phyloP scores from a whole-genome alignment of 768 basidiomycete genomes.

The Dioszegia hungarica region DNA sequence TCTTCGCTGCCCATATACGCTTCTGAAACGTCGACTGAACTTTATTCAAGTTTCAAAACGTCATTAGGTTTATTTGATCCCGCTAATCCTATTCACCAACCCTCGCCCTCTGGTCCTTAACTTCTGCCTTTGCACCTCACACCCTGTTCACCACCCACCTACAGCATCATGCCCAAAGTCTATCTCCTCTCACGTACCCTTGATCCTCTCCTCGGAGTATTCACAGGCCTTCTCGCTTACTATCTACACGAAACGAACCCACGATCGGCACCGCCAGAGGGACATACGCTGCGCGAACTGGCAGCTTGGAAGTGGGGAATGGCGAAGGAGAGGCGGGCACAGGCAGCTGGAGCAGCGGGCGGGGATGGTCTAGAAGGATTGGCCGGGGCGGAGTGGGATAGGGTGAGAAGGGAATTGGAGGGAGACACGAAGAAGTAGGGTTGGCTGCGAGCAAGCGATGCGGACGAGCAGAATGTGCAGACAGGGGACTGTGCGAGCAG shows the following conservation, averaged over 20 bases:
- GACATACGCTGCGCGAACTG: slow-evolving; percentile 45
- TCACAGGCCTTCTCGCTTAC: slow-evolving; percentile 48
- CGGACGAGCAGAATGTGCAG: not conserved
- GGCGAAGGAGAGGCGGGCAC: slow-evolving; percentile 7
- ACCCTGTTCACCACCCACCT: not conserved
- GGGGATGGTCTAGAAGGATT: not conserved
- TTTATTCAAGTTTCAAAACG: no score
- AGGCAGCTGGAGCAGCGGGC: slow-evolving; percentile 6
- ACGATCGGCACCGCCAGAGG: slow-evolving; percentile 39
- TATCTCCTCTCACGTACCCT: slow-evolving; percentile 46
- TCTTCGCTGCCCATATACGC: not conserved
- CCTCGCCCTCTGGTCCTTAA: no score
- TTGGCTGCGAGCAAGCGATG: not conserved
- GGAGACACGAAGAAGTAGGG: slow-evolving; percentile 11
- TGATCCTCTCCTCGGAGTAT: slow-evolving; percentile 45
- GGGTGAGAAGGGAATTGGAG: slow-evolving; percentile 38
- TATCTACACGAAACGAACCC: slow-evolving; percentile 49
- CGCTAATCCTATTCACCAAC: no score
- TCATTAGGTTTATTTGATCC: not conserved
- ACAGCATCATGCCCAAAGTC: slow-evolving; percentile 31
- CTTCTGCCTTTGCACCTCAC: not conserved
- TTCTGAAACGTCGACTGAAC: not conserved
- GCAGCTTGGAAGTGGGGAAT: slow-evolving; percentile 41
- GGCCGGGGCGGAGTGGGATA: slow-evolving; percentile 35
- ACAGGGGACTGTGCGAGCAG: not conserved